Percentiles rank a stretch among this genome's conserved stretches.
Conservation (phyloP, 305 asterid genomes). For the Plantago coronopus region DNA sequence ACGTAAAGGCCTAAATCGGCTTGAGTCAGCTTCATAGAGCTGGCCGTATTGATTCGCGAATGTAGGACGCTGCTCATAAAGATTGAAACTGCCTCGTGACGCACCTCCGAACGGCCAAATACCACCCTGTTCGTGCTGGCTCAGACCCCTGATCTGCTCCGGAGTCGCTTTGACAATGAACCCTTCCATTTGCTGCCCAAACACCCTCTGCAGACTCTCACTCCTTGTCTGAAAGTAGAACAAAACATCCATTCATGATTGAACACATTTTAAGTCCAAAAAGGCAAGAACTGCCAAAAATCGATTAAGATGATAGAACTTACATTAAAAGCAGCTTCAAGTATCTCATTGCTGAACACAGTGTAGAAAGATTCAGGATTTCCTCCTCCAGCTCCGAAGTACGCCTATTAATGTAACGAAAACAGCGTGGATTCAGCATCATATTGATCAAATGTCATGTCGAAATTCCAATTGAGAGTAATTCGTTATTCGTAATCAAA, state of each 20-base stretch:
- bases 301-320: conserved; percentile 2
- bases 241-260: not conserved
- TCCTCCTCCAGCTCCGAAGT: conserved; percentile 56
- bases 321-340: conserved; percentile 70
- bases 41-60: conserved; percentile 52
- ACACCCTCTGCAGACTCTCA: conserved; percentile 37
- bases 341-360: conserved; percentile 54
- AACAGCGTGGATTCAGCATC: not conserved
- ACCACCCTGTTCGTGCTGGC: conserved; percentile 47
- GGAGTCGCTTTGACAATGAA: conserved; percentile 45
- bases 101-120: conserved; percentile 59
- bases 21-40: conserved; percentile 40
- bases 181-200: conserved; percentile 50
- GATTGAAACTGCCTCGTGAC: conserved; percentile 31
- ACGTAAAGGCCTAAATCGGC: conserved; percentile 31
- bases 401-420: conserved; percentile 30
- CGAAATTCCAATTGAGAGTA: no score
- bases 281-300: no score
- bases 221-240: conserved; percentile 27
- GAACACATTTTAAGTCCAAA: no score
- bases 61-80: conserved; percentile 36
- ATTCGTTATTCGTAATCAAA: no score
- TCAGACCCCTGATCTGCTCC: conserved; percentile 53
- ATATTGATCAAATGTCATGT: not conserved
- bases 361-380: conserved; percentile 46